A percentile compares a stretch with the other conserved stretches of the same genome.
phyloP scores from a whole-genome alignment of 2,329 filamentous ascomycete genomes.

The Aureobasidium namibiae region DNA sequence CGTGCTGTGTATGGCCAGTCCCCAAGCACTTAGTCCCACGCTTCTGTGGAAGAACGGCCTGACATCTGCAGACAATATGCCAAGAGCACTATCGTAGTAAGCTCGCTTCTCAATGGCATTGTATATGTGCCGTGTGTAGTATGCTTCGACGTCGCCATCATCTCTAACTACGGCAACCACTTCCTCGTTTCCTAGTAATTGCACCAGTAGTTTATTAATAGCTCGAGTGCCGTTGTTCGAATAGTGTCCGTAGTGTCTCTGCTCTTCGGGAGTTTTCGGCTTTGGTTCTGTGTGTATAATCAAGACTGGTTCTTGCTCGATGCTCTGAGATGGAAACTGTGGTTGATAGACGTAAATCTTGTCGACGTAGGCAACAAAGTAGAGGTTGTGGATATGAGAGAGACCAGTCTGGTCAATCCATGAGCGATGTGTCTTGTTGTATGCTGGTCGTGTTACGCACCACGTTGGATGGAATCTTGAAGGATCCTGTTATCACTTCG shows the following conservation, averaged over 20 bases:
- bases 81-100: slow-evolving; percentile 19
- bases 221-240: slow-evolving; percentile 20
- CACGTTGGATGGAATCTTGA: slow-evolving; percentile 28
- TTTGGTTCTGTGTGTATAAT: slow-evolving; percentile 32
- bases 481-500: neutral
- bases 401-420: slow-evolving; percentile 31
- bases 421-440: slow-evolving; percentile 4
- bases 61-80: slow-evolving; percentile 34
- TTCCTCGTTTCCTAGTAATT: slow-evolving; percentile 38
- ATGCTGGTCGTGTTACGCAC: slow-evolving; percentile 17
- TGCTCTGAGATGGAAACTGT: slow-evolving; percentile 33
- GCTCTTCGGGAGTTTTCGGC: neutral
- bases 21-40: slow-evolving; percentile 78
- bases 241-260: neutral
- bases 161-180: slow-evolving; percentile 47
- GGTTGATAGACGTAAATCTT: slow-evolving; percentile 37
- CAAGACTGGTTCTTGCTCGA: slow-evolving; percentile 29
- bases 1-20: slow-evolving; percentile 68
- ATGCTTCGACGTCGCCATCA: slow-evolving; percentile 46
- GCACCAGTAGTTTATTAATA: slow-evolving; percentile 37
- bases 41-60: slow-evolving; percentile 64
- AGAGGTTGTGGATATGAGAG: slow-evolving; percentile 39
- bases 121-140: slow-evolving; percentile 28
- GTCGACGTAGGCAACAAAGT: slow-evolving; percentile 36
- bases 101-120: slow-evolving; percentile 28